phyloP scores from a whole-genome alignment of 345 rosid species.

The Anacardium occidentale region DNA sequence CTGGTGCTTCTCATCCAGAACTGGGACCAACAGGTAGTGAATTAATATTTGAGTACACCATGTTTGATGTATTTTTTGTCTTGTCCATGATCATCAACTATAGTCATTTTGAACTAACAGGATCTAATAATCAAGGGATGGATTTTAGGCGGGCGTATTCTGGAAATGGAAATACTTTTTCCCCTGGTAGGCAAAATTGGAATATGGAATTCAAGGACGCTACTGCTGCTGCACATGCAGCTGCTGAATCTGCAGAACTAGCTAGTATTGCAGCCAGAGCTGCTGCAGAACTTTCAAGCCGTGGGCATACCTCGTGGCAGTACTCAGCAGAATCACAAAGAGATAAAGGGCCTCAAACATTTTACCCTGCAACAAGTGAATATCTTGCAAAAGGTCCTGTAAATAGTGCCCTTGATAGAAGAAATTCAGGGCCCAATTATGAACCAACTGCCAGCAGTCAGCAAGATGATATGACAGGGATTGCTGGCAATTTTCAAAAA shows the following conservation, averaged over 20 bases:
- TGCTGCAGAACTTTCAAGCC: slow-evolving; percentile 87
- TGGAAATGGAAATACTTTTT: slow-evolving; percentile 31
- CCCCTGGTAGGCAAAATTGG: slow-evolving; percentile 43
- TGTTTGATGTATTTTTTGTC: background rate
- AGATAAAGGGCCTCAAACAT: slow-evolving; percentile 23
- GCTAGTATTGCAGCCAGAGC: slow-evolving; percentile 96
- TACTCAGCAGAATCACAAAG: slow-evolving; percentile 40
- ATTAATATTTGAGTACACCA: background rate
- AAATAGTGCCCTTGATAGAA: slow-evolving; percentile 18
- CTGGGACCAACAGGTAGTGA: slow-evolving; percentile 40
- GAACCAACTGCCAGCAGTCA: slow-evolving; percentile 23
- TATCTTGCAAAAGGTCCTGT: slow-evolving; percentile 24
- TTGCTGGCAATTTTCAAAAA: slow-evolving; percentile 27
- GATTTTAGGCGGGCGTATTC: slow-evolving; percentile 42
- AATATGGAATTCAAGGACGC: slow-evolving; percentile 81
- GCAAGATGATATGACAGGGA: slow-evolving; percentile 28
- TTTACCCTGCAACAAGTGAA: slow-evolving; percentile 32
- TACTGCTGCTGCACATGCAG: slow-evolving; percentile 84
- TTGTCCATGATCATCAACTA: slow-evolving; percentile 9
- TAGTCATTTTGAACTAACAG: slow-evolving; percentile 32
- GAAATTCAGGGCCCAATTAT: slow-evolving; percentile 24
- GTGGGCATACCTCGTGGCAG: slow-evolving; percentile 42
- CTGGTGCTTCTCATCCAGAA: slow-evolving; percentile 34
- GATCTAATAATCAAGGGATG: slow-evolving; percentile 35
- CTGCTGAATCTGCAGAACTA: slow-evolving; percentile 96